phyloP scores from a whole-genome alignment of 768 basidiomycete species.

The Tulasnella sp. region DNA sequence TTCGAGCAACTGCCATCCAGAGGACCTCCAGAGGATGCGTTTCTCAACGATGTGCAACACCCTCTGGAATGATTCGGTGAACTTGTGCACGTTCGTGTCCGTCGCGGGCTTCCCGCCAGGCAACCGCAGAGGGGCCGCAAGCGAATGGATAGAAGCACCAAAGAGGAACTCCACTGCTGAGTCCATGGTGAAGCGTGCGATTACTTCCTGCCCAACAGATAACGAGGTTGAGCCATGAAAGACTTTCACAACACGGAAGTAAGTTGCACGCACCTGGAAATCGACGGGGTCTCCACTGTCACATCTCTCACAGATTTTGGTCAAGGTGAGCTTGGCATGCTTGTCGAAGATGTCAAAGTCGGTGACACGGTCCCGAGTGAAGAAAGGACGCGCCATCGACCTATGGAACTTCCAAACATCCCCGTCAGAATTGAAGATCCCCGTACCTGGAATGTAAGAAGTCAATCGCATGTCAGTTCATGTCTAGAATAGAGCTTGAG shows the following conservation, averaged over 20 bases:
- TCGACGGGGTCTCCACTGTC: slow-evolving; percentile 41
- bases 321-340: slow-evolving; percentile 38
- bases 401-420: slow-evolving; percentile 69
- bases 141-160: slow-evolving; percentile 41
- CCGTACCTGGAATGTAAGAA: slow-evolving; percentile 34
- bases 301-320: slow-evolving; percentile 33
- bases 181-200: slow-evolving; percentile 54
- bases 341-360: slow-evolving; percentile 52
- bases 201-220: slow-evolving; percentile 31
- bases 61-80: background rate
- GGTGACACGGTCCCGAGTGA: slow-evolving; percentile 45
- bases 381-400: slow-evolving; percentile 57
- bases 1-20: slow-evolving; percentile 35
- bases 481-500: background rate
- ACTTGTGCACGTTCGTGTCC: background rate
- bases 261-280: slow-evolving; percentile 35
- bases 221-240: background rate
- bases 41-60: background rate
- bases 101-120: slow-evolving; percentile 17
- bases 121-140: slow-evolving; percentile 19
- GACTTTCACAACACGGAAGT: background rate
- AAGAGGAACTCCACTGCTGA: slow-evolving; percentile 56
- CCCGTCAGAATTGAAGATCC: slow-evolving; percentile 40
- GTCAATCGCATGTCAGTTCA: background rate
- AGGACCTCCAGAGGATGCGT: slow-evolving; percentile 21